Evolutionary conservation across 306 rosid species (phyloP), one percentile per base, ranked within the genome.

Genomic region (Begonia loranthoides): DNA sequence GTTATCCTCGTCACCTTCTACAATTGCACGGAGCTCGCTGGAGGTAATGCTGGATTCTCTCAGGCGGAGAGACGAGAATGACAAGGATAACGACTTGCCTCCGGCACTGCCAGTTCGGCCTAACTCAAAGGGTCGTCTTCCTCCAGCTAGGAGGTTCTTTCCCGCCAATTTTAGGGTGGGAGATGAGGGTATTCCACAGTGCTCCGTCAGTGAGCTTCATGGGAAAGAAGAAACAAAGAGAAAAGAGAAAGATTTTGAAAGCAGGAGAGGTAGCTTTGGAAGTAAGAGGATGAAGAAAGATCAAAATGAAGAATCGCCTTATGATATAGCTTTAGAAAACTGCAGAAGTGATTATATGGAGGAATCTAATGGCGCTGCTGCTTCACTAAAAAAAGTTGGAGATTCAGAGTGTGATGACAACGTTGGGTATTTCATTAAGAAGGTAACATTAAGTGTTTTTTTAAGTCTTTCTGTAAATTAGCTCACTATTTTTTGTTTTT

Each of bases 91-190:
- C 76, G 94, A 83, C 73, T 55, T 71, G 60, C 99, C 99, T 4
- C 99, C 99, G 49, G 99, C 89, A 67, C 81, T 92, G 81, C 99
- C 99, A 34, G 54, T 88, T 16, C 72, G 99, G 61, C 99, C 99
- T 0, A 63, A 66, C 33, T 83, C 96, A 13, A 76, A 66, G 66
- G 93, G 79, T 15, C 70, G 94, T 68, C 73, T 79, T 47, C 96
- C 99, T 0, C 71, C 88, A 34, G 83, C 79, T 15, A 72, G 81
- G 49, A 79, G 88, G 52, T 66, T 87, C 28, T 53, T 92, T 56
- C 89, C 94, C 11, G 65, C 5, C 36, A 3, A 47, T 48, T 83
- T 86, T 67, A 79, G 50, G 70, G 65, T 67, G 44, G 56, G 6
- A 36, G 68, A 38, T 13, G 64, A 12, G 14, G 49, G 21, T 10